Percentiles rank a stretch among this genome's conserved stretches.
Evolutionary conservation across 768 basidiomycete genomes (phyloP).

Genomic region (Dacryopinax primogenitus): DNA sequence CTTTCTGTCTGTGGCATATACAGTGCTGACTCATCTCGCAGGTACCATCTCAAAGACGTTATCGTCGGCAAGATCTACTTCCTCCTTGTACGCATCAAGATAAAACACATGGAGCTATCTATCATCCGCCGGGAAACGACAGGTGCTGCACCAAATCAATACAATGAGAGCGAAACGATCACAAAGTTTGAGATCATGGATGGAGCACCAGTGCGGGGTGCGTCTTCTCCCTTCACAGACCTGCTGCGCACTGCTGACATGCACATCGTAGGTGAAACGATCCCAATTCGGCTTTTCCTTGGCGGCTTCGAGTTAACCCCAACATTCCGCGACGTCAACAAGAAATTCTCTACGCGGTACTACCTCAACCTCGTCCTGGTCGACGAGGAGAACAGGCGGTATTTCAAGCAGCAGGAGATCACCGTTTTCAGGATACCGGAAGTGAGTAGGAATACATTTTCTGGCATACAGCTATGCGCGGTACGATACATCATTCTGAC

Average conservation of each 20-base stretch:
- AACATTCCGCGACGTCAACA: conserved; percentile 97
- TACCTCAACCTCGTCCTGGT: conserved; percentile 95
- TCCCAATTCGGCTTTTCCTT: conserved; percentile 93
- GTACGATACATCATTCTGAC: no score
- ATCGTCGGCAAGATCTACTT: conserved; percentile 99
- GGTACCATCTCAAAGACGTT: conserved; percentile 97
- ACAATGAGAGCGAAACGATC: conserved; percentile 97
- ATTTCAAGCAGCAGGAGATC: conserved; percentile 97
- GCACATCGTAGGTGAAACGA: conserved; percentile 69
- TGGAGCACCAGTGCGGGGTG: conserved; percentile 90
- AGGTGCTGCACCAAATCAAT: conserved; percentile 94
- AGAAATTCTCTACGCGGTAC: conserved; percentile 95
- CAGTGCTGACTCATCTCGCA: conserved; percentile 25
- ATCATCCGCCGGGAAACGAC: conserved; percentile 97
- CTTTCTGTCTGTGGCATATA: background rate
- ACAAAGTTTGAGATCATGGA: conserved; percentile 99
- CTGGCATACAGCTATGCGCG: no score
- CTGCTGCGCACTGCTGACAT: background rate
- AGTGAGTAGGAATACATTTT: conserved; percentile 31
- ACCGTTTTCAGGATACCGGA: conserved; percentile 84
- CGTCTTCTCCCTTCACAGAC: background rate
- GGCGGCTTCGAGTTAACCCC: conserved; percentile 98
- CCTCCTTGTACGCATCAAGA: conserved; percentile 92
- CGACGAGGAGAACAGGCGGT: conserved; percentile 94
- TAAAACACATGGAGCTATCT: conserved; percentile 98